Base-by-base conservation (phyloP, 2,329 filamentous ascomycete species). In the Cryphonectria naterciae region DNA sequence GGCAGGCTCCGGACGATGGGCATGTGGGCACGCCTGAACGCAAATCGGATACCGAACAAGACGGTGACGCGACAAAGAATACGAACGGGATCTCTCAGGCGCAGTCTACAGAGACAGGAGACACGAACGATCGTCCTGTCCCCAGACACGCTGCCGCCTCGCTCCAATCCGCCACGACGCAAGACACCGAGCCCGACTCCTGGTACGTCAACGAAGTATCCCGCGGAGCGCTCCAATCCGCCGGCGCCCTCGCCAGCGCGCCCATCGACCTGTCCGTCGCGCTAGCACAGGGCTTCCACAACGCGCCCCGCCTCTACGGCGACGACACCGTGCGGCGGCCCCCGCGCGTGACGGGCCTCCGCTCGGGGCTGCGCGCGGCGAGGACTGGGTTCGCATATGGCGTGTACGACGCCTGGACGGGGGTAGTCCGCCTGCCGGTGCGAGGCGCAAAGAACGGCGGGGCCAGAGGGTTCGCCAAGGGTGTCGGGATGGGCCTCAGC, bases 271-370 rank as follows among this genome's bases (percentile, higher is more conserved):
- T 92, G 2, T 84, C 86, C 0, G 80, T 92, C 56, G 88, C 89
- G 0, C 77, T 92, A 1, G 88, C 89, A 1, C 89, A 92, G 76
- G 91, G 90, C 1, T 92, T 92, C 73, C 90, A 92, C 77, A 93
- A 93, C 74, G 89, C 89, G 0, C 91, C 91, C 1, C 86, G 89
- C 2, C 83, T 93, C 0, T 93, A 93, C 74, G 91, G 90, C 19
- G 91, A 93, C 75, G 86, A 88, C 65, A 92, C 90, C 1, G 91
- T 93, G 1, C 86, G 91, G 4, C 85, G 85, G 1, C 88, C 89
- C 0, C 85, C 85, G 1, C 85, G 89, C 10, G 87, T 93, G 58
- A 92, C 89, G 0, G 91, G 90, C 2, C 85, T 92, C 70, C 83
- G 85, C 65, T 92, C 89, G 2, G 91, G 91, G 0, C 81, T 90